Conservation (phyloP, 1,284 basidiomycete genomes). For the Cryptococcus hybrid region DNA sequence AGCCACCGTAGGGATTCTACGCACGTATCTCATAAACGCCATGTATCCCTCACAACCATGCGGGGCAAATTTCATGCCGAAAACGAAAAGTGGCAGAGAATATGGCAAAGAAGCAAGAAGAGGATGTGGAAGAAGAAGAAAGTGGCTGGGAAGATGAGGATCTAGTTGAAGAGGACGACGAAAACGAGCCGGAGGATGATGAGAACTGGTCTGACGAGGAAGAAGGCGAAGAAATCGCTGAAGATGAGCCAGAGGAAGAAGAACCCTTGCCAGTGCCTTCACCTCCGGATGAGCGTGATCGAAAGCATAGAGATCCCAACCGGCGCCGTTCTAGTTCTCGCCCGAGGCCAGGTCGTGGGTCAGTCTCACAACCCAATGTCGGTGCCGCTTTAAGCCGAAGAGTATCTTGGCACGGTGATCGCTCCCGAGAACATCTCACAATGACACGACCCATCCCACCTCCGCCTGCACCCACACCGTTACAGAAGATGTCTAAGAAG, state of each 20-base stretch:
- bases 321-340: conserved; percentile 9
- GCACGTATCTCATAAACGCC: conserved; percentile 18
- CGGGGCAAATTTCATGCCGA: conserved; percentile 37
- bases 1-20: background rate
- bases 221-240: background rate
- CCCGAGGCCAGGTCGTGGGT: background rate
- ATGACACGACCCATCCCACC: conserved; percentile 13
- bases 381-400: conserved; percentile 4
- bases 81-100: conserved; percentile 34
- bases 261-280: too few species aligned
- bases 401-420: conserved; percentile 1
- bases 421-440: background rate
- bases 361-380: conserved; percentile 9
- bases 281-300: background rate
- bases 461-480: conserved; percentile 32
- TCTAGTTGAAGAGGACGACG: conserved; percentile 20
- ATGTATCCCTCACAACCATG: conserved; percentile 45
- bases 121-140: conserved; percentile 15
- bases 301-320: background rate
- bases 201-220: conserved; percentile 1
- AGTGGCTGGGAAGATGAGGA: conserved; percentile 27
- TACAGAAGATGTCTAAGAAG: conserved; percentile 32
- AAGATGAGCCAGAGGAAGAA: background rate
- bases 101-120: conserved; percentile 16
- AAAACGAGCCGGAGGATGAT: background rate